Conservation (phyloP, 164 flowering plant genomes). For the Buxus sempervirens region DNA sequence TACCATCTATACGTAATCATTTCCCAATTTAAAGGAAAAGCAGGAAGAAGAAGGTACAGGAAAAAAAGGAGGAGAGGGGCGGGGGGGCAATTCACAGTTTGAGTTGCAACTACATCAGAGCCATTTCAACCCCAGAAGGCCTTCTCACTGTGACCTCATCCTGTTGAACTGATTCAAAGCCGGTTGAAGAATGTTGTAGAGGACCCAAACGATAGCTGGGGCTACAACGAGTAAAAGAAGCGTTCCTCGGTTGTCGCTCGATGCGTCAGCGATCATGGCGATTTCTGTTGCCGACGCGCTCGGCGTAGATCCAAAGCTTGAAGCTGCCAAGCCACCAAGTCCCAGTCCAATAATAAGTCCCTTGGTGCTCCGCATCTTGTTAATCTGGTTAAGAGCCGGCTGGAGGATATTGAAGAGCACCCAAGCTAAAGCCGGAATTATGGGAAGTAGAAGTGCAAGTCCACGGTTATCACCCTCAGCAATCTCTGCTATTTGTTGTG, state of each 20-base stretch:
- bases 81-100: too few relatives aligned
- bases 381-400: constrained; percentile 83
- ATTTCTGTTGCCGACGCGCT: constrained; percentile 37
- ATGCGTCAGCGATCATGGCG: constrained; percentile 36
- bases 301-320: constrained; percentile 39
- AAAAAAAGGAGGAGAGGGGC: too few relatives aligned
- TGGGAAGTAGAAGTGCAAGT: constrained; percentile 47
- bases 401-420: constrained; percentile 82
- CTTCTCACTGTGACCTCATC: constrained; percentile 31
- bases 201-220: constrained; percentile 75
- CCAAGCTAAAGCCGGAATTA: constrained; percentile 74
- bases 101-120: background rate
- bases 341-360: constrained; percentile 71
- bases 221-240: constrained; percentile 58
- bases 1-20: too few relatives aligned
- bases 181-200: constrained; percentile 55
- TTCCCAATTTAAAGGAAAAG: too few relatives aligned
- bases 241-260: constrained; percentile 52
- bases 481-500: constrained; percentile 50
- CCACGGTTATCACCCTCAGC: constrained; percentile 73
- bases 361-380: constrained; percentile 55
- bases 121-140: background rate
- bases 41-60: too few relatives aligned
- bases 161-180: constrained; percentile 53
- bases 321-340: constrained; percentile 55